These are phyloP conservation scores for Fraxinus albicans DNA, from an alignment of 305 asterid genomes.

Conservation along the genomic window DNA sequence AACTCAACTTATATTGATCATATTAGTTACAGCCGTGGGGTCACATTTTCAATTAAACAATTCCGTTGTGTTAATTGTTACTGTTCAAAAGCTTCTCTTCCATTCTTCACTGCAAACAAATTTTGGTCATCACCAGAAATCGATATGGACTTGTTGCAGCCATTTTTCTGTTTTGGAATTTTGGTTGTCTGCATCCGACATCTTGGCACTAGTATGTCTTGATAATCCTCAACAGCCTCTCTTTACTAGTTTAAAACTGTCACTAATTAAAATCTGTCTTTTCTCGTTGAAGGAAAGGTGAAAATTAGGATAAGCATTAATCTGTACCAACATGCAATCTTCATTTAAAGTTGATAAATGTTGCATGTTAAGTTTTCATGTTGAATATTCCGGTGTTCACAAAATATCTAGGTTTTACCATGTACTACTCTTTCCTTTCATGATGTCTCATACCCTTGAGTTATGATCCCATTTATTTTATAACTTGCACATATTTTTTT, in stretches of 20 bases:
- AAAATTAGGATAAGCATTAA: background rate
- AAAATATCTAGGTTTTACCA: background rate
- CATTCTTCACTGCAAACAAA: background rate
- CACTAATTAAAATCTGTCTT: background rate
- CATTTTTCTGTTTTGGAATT: background rate
- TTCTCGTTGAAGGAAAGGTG: background rate
- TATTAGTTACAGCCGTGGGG: background rate
- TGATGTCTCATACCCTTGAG: background rate
- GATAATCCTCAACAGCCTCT: background rate
- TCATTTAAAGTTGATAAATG: background rate
- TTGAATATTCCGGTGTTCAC: background rate
- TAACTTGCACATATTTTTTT: background rate
- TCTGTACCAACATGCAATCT: background rate
- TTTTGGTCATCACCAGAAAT: background rate
- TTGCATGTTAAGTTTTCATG: background rate
- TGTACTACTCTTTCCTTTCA: background rate
- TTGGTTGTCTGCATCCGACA: background rate
- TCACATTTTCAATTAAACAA: background rate
- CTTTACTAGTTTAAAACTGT: background rate
- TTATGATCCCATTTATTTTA: background rate
- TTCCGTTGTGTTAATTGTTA: background rate
- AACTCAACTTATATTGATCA: background rate
- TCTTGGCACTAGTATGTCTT: background rate
- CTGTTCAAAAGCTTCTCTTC: background rate
- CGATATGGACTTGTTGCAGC: background rate